phyloP scores from a whole-genome alignment of 805 yeast genomes.

The Spathaspora sp. region DNA sequence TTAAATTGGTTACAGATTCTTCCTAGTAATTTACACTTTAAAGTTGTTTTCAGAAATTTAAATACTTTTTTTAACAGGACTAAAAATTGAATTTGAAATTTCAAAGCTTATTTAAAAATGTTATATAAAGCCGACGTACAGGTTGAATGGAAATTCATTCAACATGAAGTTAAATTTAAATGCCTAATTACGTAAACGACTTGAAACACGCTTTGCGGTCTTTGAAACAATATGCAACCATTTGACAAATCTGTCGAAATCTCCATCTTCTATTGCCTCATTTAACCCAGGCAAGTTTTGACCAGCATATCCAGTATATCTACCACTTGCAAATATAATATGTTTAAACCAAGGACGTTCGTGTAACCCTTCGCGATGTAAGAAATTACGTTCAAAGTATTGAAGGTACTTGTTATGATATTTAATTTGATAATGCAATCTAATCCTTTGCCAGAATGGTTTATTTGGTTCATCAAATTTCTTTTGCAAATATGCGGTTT shows the following conservation, averaged over 20 bases:
- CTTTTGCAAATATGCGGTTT: constrained; percentile 23
- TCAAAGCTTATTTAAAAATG: too few species aligned
- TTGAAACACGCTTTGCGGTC: constrained; percentile 28
- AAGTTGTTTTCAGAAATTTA: too few species aligned
- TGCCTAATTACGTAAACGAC: background rate
- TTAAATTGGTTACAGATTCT: too few species aligned
- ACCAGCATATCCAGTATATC: constrained; percentile 46
- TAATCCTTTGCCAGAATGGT: constrained; percentile 33
- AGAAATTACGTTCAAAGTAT: constrained; percentile 52
- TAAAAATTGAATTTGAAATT: too few species aligned
- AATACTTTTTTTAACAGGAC: too few species aligned
- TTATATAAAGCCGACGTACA: background rate
- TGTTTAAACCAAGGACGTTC: constrained; percentile 62
- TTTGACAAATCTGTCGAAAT: constrained; percentile 39
- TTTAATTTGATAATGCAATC: constrained; percentile 25
- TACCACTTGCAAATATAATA: constrained; percentile 57
- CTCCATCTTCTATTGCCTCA: constrained; percentile 49
- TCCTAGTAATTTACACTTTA: too few species aligned
- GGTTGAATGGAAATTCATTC: background rate
- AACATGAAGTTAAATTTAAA: background rate
- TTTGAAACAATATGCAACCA: constrained; percentile 45
- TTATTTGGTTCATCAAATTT: constrained; percentile 28
- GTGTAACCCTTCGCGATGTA: constrained; percentile 43
- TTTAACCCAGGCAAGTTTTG: constrained; percentile 56
- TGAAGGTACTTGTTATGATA: constrained; percentile 34